Percentiles rank a stretch among this genome's conserved stretches.
These are phyloP conservation scores for Falciphora oryzae DNA, from an alignment of 2,329 filamentous ascomycete species.

Conservation along the genomic window DNA sequence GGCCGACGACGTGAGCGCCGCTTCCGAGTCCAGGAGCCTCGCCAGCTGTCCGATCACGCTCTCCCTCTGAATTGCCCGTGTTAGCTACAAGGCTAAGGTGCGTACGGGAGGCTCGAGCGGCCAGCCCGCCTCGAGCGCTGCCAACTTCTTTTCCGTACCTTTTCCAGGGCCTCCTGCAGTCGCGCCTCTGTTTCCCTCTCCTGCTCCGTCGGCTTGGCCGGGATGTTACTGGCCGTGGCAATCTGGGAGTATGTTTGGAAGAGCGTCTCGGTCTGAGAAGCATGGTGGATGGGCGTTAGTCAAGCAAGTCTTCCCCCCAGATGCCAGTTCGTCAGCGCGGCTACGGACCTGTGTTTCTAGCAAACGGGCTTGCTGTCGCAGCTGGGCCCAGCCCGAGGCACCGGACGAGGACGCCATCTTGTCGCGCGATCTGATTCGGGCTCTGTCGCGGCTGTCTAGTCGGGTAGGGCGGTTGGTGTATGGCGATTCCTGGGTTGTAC, in stretches of 20 bases:
- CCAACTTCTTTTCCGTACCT: slow-evolving; percentile 43
- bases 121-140: no score
- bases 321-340: neutral
- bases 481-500: neutral
- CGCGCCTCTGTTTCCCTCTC: slow-evolving; percentile 74
- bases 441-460: neutral
- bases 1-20: slow-evolving; percentile 77
- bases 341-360: slow-evolving; percentile 77
- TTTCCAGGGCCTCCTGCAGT: slow-evolving; percentile 77
- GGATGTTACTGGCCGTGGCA: slow-evolving; percentile 71
- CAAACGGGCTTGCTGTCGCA: slow-evolving; percentile 84
- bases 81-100: neutral
- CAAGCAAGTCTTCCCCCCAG: neutral
- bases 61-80: slow-evolving; percentile 58
- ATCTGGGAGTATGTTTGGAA: slow-evolving; percentile 90
- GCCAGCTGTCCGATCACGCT: slow-evolving; percentile 73
- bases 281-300: neutral
- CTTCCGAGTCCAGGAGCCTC: slow-evolving; percentile 89
- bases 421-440: neutral
- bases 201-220: slow-evolving; percentile 77
- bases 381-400: slow-evolving; percentile 75
- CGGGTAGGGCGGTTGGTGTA: neutral
- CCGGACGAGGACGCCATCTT: slow-evolving; percentile 21
- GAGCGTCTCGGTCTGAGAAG: slow-evolving; percentile 67
- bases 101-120: no score